phyloP scores from a whole-genome alignment of 495 filamentous ascomycete genomes.

The Aspergillus funiculosus region DNA sequence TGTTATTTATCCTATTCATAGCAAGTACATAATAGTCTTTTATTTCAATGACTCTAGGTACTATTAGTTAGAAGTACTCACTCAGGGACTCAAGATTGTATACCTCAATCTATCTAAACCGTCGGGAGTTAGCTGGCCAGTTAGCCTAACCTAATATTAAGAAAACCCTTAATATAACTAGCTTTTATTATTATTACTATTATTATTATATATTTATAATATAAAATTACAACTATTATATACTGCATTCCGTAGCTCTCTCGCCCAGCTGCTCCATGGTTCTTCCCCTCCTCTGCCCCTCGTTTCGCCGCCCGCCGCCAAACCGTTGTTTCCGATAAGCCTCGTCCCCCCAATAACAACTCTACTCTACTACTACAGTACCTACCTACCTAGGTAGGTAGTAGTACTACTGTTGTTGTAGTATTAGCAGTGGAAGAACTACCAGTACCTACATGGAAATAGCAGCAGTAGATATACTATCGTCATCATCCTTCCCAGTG shows the following conservation, averaged over 20 bases:
- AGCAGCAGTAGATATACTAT: slow-evolving; percentile 9
- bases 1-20: too few species aligned
- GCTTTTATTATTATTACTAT: neutral
- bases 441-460: neutral
- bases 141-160: too few species aligned
- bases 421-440: neutral
- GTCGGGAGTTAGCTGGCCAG: too few species aligned
- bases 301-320: slow-evolving; percentile 17
- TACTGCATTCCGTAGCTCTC: slow-evolving; percentile 5
- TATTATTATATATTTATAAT: too few species aligned
- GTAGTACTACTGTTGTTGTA: too few species aligned
- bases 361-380: neutral
- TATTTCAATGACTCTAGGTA: too few species aligned
- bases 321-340: slow-evolving; percentile 27
- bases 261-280: slow-evolving; percentile 4
- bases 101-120: too few species aligned
- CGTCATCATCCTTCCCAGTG: slow-evolving; percentile 17
- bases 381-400: neutral
- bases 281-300: slow-evolving; percentile 21
- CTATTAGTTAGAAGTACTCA: too few species aligned
- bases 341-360: slow-evolving; percentile 7
- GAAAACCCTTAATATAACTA: too few species aligned
- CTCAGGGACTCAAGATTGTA: too few species aligned
- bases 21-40: too few species aligned
- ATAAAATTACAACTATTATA: too few species aligned